These are phyloP conservation scores for Backusella psychrophila DNA, from an alignment of 192 early-diverging fungal species.

Conservation along the genomic window DNA sequence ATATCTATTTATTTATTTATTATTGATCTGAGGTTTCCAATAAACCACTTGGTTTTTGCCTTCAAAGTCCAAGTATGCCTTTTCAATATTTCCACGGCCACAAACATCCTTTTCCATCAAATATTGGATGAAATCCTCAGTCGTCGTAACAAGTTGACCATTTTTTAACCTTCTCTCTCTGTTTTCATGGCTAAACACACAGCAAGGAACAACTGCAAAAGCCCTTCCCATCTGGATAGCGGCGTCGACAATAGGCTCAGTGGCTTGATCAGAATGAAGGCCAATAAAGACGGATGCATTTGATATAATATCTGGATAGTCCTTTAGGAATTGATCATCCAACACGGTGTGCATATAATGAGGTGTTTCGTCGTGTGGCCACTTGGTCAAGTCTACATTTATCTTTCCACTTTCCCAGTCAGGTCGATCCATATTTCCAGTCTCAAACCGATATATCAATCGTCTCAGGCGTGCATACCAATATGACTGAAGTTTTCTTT, in stretches of 20 bases:
- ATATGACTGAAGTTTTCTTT: slow-evolving; percentile 38
- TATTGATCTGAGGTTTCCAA: slow-evolving; percentile 10
- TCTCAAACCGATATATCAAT: slow-evolving; percentile 17
- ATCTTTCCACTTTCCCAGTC: slow-evolving; percentile 21
- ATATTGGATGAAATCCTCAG: slow-evolving; percentile 44
- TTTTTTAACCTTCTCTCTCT: slow-evolving; percentile 38
- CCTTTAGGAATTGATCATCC: slow-evolving; percentile 35
- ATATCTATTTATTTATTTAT: neutral
- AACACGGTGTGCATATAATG: slow-evolving; percentile 24
- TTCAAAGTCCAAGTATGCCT: slow-evolving; percentile 34
- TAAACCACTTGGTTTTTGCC: slow-evolving; percentile 36
- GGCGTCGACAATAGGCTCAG: slow-evolving; percentile 54
- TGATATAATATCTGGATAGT: slow-evolving; percentile 24
- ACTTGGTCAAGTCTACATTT: slow-evolving; percentile 7
- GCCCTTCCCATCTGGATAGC: slow-evolving; percentile 44
- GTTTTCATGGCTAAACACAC: slow-evolving; percentile 56
- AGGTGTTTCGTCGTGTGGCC: slow-evolving; percentile 17
- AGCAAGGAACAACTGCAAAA: slow-evolving; percentile 59
- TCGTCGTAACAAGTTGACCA: slow-evolving; percentile 38
- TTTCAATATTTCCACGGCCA: neutral
- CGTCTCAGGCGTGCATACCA: slow-evolving; percentile 34
- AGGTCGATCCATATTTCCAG: slow-evolving; percentile 6
- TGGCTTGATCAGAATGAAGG: slow-evolving; percentile 59
- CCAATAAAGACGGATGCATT: slow-evolving; percentile 48
- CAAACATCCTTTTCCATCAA: slow-evolving; percentile 36